Percentiles rank a stretch among this genome's conserved stretches.
Evolutionary conservation across 2,329 filamentous ascomycete genomes (phyloP).

Genomic region (Sphaerostilbella broomeana): DNA sequence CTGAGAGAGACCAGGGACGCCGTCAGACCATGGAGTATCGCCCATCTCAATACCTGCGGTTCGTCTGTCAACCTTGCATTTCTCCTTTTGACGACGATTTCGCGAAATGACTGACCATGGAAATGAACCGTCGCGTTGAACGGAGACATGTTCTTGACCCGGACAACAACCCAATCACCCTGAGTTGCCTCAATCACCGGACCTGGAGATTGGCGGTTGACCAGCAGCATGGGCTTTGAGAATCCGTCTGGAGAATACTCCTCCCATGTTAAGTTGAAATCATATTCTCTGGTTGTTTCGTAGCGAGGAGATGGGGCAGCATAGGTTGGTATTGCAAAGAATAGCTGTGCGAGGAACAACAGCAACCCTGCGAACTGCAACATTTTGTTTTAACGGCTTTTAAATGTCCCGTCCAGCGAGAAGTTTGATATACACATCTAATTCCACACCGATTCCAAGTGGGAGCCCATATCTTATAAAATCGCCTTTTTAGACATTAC

Average conservation of each 20-base stretch:
- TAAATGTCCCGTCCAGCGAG: too few relatives aligned
- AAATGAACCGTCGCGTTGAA: slow-evolving; percentile 44
- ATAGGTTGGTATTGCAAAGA: slow-evolving; percentile 1
- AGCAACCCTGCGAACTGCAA: too few relatives aligned
- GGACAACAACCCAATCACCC: slow-evolving; percentile 41
- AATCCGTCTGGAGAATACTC: slow-evolving; percentile 38
- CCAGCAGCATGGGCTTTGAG: slow-evolving; percentile 37
- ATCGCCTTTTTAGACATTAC: too few relatives aligned
- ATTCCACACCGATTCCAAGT: too few relatives aligned
- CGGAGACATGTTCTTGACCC: slow-evolving; percentile 40
- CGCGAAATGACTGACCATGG: slow-evolving; percentile 37
- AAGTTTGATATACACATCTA: too few relatives aligned
- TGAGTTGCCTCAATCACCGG: slow-evolving; percentile 49
- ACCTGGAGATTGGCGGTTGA: slow-evolving; percentile 57
- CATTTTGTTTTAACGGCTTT: too few relatives aligned
- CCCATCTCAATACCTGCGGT: slow-evolving; percentile 42
- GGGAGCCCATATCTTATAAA: too few relatives aligned
- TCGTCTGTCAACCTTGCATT: too few relatives aligned
- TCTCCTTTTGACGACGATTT: too few relatives aligned
- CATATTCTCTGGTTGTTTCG: slow-evolving; percentile 16
- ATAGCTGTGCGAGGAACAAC: slow-evolving; percentile 1
- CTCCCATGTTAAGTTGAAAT: slow-evolving; percentile 31
- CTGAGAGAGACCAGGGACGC: slow-evolving; percentile 51
- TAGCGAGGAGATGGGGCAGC: too few relatives aligned
- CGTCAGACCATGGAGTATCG: slow-evolving; percentile 53